A percentile compares a stretch with the other conserved stretches of the same genome.
Evolutionary conservation across 257 asterid species (phyloP).

Genomic region (Ligustrum vulgare): DNA sequence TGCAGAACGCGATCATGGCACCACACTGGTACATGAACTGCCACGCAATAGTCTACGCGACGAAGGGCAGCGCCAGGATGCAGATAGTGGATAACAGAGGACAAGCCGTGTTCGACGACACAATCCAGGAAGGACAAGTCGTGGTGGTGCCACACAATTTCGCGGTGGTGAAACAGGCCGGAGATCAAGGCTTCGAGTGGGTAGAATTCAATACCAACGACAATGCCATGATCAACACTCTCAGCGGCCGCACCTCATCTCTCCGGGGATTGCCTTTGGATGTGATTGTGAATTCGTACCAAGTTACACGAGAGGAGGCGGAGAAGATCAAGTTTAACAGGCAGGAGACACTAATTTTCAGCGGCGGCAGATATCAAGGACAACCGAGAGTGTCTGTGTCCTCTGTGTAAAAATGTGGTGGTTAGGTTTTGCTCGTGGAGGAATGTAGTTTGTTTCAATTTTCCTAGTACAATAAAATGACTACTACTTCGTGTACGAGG

Average conservation of each 20-base stretch:
- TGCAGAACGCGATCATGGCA: constrained; percentile 62
- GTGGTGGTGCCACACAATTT: constrained; percentile 36
- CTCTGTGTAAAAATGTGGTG: constrained; percentile 6
- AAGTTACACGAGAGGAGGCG: constrained; percentile 26
- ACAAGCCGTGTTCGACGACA: constrained; percentile 26
- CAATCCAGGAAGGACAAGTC: constrained; percentile 29
- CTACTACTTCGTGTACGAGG: neutral
- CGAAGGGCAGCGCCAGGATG: constrained; percentile 29
- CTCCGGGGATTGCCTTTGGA: constrained; percentile 30
- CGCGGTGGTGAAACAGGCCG: constrained; percentile 32
- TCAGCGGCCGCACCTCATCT: constrained; percentile 35
- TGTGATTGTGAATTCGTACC: constrained; percentile 25
- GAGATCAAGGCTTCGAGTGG: constrained; percentile 37
- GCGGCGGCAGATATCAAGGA: constrained; percentile 7
- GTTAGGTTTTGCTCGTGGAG: neutral
- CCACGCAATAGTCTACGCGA: constrained; percentile 30
- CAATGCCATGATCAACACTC: constrained; percentile 38
- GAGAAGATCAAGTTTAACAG: constrained; percentile 30
- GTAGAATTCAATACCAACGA: constrained; percentile 41
- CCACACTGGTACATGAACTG: constrained; percentile 56
- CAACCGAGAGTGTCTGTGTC: constrained; percentile 7
- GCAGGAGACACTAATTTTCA: constrained; percentile 19
- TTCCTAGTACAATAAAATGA: neutral
- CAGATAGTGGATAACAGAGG: constrained; percentile 41
- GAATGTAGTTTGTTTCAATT: neutral